Conservation (phyloP, 1,284 basidiomycete genomes). For the Entoloma clypeatum region DNA sequence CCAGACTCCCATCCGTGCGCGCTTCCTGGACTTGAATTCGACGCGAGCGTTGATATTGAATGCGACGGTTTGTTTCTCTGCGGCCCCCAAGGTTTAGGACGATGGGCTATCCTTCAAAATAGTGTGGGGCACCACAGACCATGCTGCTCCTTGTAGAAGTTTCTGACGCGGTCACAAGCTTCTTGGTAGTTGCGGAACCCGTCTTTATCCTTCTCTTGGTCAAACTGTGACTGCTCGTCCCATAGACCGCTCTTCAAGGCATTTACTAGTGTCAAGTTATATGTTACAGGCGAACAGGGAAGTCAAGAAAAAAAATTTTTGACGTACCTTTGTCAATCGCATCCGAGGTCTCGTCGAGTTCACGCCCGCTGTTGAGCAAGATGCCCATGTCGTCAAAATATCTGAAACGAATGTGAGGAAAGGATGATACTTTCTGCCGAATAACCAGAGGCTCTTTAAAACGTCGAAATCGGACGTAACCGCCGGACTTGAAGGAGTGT, state of each 20-base stretch:
- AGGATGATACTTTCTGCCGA: slow-evolving; percentile 5
- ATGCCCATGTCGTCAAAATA: slow-evolving; percentile 23
- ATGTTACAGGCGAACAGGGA: neutral
- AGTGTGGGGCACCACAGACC: slow-evolving; percentile 34
- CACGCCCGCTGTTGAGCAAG: slow-evolving; percentile 21
- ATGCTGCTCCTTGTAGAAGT: slow-evolving; percentile 87
- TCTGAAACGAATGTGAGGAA: neutral
- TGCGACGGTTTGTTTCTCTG: slow-evolving; percentile 84
- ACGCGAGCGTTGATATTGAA: slow-evolving; percentile 78
- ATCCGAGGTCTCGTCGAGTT: slow-evolving; percentile 26
- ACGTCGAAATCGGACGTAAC: too few relatives aligned
- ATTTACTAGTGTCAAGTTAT: slow-evolving; percentile 54
- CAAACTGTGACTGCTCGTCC: slow-evolving; percentile 65
- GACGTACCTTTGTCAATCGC: slow-evolving; percentile 26
- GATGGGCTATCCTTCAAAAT: too few relatives aligned
- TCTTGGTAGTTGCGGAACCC: slow-evolving; percentile 69
- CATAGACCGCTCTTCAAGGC: slow-evolving; percentile 58
- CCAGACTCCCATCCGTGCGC: slow-evolving; percentile 79
- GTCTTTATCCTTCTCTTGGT: slow-evolving; percentile 74
- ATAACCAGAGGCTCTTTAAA: too few relatives aligned
- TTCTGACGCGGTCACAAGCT: slow-evolving; percentile 84
- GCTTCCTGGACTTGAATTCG: slow-evolving; percentile 63
- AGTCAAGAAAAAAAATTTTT: neutral
- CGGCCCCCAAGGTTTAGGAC: too few relatives aligned
- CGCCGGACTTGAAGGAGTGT: too few relatives aligned